A percentile compares a stretch with the other conserved stretches of the same genome.
Evolutionary conservation across 2,329 filamentous ascomycete species (phyloP).

Genomic region (Apiospora rasikravindrae): DNA sequence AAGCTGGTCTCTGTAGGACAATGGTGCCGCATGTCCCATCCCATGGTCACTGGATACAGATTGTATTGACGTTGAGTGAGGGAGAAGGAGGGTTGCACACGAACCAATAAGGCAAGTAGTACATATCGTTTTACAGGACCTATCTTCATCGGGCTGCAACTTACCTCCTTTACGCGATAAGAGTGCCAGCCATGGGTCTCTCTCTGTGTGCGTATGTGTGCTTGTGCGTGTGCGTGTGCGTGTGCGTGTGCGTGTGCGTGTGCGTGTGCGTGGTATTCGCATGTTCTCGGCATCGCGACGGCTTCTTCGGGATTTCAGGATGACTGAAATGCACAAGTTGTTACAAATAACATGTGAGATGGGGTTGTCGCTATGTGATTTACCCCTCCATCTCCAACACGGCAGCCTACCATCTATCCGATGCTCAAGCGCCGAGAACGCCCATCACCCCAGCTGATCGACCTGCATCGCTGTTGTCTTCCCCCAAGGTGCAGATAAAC

Average conservation of each 20-base stretch:
- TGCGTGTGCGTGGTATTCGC: background rate
- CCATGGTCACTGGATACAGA: background rate
- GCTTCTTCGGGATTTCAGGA: background rate
- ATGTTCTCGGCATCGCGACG: slow-evolving; percentile 9
- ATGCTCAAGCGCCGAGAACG: background rate
- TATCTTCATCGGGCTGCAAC: background rate
- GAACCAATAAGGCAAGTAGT: background rate
- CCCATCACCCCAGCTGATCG: background rate
- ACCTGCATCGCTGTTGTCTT: background rate
- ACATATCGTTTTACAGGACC: background rate
- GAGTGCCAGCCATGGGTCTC: background rate
- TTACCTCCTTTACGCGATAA: background rate
- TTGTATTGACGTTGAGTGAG: background rate
- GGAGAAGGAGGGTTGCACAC: background rate
- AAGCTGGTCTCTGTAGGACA: background rate
- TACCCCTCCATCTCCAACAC: background rate
- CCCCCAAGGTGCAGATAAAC: background rate
- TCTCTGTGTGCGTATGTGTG: background rate
- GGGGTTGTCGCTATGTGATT: background rate
- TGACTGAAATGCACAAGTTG: background rate
- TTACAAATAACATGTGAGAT: slow-evolving; percentile 17
- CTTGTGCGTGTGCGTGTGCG: background rate
- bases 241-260: background rate
- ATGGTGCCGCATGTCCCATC: background rate
- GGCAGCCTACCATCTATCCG: background rate